phyloP scores from a whole-genome alignment of 805 yeast species.

The Candida vaughaniae region DNA sequence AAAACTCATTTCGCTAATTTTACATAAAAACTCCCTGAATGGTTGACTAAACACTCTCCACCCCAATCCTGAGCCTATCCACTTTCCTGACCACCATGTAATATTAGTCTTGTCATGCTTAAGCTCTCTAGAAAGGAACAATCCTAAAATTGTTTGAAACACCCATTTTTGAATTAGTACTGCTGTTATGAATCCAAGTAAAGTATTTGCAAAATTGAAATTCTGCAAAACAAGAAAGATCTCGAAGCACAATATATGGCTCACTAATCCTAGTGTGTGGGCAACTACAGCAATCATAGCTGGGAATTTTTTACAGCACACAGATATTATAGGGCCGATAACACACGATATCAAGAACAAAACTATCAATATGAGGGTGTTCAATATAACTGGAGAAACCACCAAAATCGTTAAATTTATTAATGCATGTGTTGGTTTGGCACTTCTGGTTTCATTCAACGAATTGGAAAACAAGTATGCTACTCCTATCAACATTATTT shows the following conservation, averaged over 20 bases:
- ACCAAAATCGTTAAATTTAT: constrained; percentile 45
- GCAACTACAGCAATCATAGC: constrained; percentile 54
- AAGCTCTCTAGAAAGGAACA: constrained; percentile 61
- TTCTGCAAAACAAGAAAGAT: constrained; percentile 66
- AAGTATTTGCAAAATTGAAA: constrained; percentile 58
- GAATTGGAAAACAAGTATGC: constrained; percentile 57
- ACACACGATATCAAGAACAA: constrained; percentile 46
- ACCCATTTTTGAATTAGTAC: constrained; percentile 57
- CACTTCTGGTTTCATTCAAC: constrained; percentile 43
- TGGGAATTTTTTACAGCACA: constrained; percentile 47
- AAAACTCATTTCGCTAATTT: constrained; percentile 62
- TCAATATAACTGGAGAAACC: constrained; percentile 47
- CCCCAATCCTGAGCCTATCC: constrained; percentile 64
- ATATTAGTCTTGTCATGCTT: constrained; percentile 57
- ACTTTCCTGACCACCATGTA: constrained; percentile 67
- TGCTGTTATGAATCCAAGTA: constrained; percentile 60
- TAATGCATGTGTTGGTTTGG: constrained; percentile 39
- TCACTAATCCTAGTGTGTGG: constrained; percentile 52
- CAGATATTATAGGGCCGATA: constrained; percentile 49
- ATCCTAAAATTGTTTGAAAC: constrained; percentile 49
- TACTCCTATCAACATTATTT: constrained; percentile 32
- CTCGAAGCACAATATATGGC: constrained; percentile 57
- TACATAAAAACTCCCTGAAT: constrained; percentile 59
- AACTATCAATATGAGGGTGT: constrained; percentile 37
- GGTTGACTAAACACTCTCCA: constrained; percentile 64